A percentile compares a stretch with the other conserved stretches of the same genome.
phyloP scores from a whole-genome alignment of 2,329 filamentous ascomycete species.

The Purpureocillium takamizusanense region DNA sequence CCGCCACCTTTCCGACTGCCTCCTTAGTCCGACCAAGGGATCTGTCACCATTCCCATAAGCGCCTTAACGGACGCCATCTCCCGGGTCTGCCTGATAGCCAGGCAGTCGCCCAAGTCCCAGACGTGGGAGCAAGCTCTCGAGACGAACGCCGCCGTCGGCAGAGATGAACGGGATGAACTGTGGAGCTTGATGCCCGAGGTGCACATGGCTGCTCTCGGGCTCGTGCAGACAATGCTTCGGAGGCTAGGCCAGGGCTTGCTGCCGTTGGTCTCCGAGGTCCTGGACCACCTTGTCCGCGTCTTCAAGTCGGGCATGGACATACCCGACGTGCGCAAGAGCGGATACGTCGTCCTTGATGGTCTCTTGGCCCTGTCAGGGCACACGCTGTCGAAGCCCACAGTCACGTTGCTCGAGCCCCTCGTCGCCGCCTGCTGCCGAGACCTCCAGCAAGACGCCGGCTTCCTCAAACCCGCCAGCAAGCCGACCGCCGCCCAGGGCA shows the following conservation, averaged over 20 bases:
- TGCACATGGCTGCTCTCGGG: conserved; percentile 64
- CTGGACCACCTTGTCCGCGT: conserved; percentile 66
- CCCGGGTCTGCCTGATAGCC: conserved; percentile 59
- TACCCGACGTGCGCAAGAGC: conserved; percentile 45
- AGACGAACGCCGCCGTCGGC: conserved; percentile 62
- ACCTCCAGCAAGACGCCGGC: conserved; percentile 52
- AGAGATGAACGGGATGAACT: conserved; percentile 76
- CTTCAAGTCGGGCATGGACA: conserved; percentile 49
- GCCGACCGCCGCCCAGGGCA: conserved; percentile 16
- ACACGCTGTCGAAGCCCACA: conserved; percentile 55
- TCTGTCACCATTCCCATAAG: conserved; percentile 60
- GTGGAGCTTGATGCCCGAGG: conserved; percentile 61
- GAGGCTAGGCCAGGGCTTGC: conserved; percentile 47
- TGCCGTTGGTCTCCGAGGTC: conserved; percentile 53
- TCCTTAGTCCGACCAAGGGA: conserved; percentile 55
- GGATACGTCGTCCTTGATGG: conserved; percentile 51
- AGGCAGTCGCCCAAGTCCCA: conserved; percentile 39
- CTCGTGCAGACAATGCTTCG: conserved; percentile 49
- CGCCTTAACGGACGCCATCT: conserved; percentile 57
- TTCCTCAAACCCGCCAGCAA: conserved; percentile 31
- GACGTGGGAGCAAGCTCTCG: conserved; percentile 39
- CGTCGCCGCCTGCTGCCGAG: conserved; percentile 62
- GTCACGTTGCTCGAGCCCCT: conserved; percentile 54
- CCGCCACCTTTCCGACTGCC: conserved; percentile 51
- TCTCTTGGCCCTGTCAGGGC: conserved; percentile 54